Conservation (phyloP, 2,329 filamentous ascomycete species). For the Colletotrichum scovillei region DNA sequence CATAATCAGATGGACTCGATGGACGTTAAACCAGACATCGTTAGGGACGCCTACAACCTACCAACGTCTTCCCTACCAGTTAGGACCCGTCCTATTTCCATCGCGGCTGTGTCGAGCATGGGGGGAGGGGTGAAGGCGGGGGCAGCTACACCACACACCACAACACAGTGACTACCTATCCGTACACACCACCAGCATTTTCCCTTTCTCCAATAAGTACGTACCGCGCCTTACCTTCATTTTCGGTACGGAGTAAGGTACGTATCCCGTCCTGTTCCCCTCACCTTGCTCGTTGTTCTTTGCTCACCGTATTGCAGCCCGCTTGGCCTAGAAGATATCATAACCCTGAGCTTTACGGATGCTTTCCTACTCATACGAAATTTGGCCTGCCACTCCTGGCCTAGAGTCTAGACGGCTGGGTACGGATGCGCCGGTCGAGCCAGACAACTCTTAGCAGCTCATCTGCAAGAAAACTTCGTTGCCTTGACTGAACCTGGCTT, state of each 20-base stretch:
- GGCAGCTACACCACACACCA: neutral
- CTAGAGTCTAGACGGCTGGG: neutral
- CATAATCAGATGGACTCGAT: slow-evolving; percentile 6
- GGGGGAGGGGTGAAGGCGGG: slow-evolving; percentile 14
- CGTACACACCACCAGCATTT: neutral
- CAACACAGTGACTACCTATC: neutral
- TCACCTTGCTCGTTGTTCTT: neutral
- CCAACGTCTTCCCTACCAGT: slow-evolving; percentile 1
- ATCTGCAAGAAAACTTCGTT: slow-evolving; percentile 4
- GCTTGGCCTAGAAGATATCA: neutral
- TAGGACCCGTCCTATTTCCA: slow-evolving; percentile 31
- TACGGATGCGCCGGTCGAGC: neutral
- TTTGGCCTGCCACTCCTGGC: neutral
- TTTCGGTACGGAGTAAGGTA: neutral
- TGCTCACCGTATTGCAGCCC: neutral
- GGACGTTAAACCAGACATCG: slow-evolving; percentile 5
- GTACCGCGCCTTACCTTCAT: neutral
- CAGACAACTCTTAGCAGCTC: neutral
- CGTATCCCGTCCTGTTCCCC: neutral
- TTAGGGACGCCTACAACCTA: slow-evolving; percentile 11
- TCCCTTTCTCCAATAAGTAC: neutral
- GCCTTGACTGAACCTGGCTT: slow-evolving; percentile 8
- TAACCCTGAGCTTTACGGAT: neutral
- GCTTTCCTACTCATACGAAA: neutral
- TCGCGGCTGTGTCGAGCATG: slow-evolving; percentile 30